Evolutionary conservation across 202 grass and related monocot species (phyloP).

Genomic region (Eragrostis tef): DNA sequence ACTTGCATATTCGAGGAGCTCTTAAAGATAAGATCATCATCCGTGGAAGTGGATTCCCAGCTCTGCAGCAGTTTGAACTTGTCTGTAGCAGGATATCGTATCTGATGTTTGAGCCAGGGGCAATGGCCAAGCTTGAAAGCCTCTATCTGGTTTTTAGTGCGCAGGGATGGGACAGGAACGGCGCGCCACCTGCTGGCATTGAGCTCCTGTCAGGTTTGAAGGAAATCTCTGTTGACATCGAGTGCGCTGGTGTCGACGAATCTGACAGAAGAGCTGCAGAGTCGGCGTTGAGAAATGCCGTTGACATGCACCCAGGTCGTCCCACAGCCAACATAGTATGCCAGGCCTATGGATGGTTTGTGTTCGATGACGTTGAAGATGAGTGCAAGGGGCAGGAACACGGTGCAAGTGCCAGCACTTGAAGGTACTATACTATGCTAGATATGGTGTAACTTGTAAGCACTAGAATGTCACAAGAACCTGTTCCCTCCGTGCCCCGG

Average conservation of each 20-base stretch:
- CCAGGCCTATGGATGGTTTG: no score
- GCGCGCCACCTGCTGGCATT: neutral
- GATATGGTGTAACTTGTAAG: no score
- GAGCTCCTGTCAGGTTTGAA: neutral
- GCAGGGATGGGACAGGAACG: neutral
- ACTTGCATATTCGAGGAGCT: no score
- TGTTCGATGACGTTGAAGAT: no score
- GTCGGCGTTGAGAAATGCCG: neutral
- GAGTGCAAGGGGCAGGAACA: no score
- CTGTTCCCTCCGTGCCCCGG: no score
- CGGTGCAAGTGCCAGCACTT: no score
- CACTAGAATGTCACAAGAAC: no score
- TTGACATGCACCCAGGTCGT: neutral
- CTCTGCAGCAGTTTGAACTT: neutral
- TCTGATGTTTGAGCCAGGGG: neutral
- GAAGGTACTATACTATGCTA: no score
- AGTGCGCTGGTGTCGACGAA: accelerated
- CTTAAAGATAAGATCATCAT: no score
- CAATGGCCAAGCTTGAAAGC: constrained; percentile 4
- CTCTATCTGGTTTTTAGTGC: neutral
- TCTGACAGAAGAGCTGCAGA: neutral
- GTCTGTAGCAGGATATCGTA: accelerated
- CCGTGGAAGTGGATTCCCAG: no score
- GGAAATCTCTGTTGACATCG: neutral
- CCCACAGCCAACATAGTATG: no score